Percentiles rank a stretch among this genome's conserved stretches.
Evolutionary conservation across 495 filamentous ascomycete genomes (phyloP).

Genomic region (Aspergillus coremiiformis): DNA sequence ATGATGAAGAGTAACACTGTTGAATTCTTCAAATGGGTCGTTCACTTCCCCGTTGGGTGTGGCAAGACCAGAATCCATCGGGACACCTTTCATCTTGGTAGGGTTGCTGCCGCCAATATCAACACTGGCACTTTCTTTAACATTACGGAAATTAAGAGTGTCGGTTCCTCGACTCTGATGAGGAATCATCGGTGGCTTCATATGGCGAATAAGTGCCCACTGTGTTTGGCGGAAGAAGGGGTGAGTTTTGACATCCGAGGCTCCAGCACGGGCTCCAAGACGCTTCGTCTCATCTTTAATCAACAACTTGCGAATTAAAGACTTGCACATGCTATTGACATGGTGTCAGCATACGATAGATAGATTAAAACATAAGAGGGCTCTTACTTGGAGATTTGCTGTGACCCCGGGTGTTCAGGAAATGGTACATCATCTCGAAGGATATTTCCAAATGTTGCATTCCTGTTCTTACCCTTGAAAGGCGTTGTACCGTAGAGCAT

Average conservation of each 20-base stretch:
- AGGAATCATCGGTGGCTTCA: conserved; percentile 97
- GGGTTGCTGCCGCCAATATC: conserved; percentile 65
- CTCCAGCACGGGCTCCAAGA: conserved; percentile 88
- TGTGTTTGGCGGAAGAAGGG: conserved; percentile 94
- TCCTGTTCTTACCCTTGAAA: conserved; percentile 98
- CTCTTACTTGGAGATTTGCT: conserved; percentile 86
- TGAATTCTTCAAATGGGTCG: conserved; percentile 99
- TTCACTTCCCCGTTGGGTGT: conserved; percentile 76
- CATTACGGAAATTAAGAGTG: conserved; percentile 92
- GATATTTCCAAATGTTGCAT: conserved; percentile 97
- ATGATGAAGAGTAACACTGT: conserved; percentile 95
- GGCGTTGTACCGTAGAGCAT: conserved; percentile 99
- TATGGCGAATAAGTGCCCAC: conserved; percentile 94
- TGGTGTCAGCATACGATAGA: background rate
- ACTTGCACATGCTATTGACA: conserved; percentile 75
- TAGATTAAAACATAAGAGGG: background rate
- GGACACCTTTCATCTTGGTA: conserved; percentile 64
- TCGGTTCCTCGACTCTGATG: conserved; percentile 87
- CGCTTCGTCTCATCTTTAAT: conserved; percentile 97
- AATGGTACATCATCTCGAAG: conserved; percentile 90
- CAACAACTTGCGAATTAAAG: conserved; percentile 87
- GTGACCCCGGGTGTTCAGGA: conserved; percentile 76
- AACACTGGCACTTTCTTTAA: conserved; percentile 94
- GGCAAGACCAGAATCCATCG: conserved; percentile 73
- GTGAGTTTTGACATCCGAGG: conserved; percentile 93